Base-by-base conservation (phyloP, 495 filamentous ascomycete species). In the Penicillium verhagenii region DNA sequence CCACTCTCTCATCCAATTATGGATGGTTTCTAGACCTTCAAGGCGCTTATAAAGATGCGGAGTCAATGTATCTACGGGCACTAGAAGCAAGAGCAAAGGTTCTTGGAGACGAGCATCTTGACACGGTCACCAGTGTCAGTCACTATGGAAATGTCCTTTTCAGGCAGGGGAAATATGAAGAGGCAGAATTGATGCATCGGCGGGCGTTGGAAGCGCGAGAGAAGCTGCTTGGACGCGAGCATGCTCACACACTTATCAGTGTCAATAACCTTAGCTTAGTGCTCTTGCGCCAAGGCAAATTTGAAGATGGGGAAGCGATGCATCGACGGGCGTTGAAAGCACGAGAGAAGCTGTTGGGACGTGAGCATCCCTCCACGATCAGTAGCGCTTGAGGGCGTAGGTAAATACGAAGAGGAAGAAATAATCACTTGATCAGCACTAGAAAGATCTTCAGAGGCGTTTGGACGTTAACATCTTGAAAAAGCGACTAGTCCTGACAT, bases 331-430 rank as follows among this genome's bases (percentile, higher is more conserved):
- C 14, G 25, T 33, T 47, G 0, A 16, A 19, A 47, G 29, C n/a
- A 47, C 7, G 11, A 3, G 33, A 11, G 19, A 18, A n/a, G 55
- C 49, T 67, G 19, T 54, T 76, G 1, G 69, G 77, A 2, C 29
- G 37, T 9, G 63, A 73, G 24, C 71, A 82, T 68, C 72, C 67
- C 19, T 1, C 59, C 26, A 79, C 75, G 14, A 62, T 82, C 20
- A 59, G 37, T 4, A 7, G 18, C 39, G 29, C 31, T 50, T 39
- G 9, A 26, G 11, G 39, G 3, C 0, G 31, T n/a, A 39, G 47
- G 47, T 14, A 39, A n/a, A 39, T 39, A 39, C 25, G 46, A 48
- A 31, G 45, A 47, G 24, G 45, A 25, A n/a, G 24, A 47, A 47
- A 26, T 6, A 10, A 47, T 47, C 13, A 14, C 31, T 47, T 13